Evolutionary conservation across 768 basidiomycete species (phyloP).

Genomic region (Amanita molliuscula): DNA sequence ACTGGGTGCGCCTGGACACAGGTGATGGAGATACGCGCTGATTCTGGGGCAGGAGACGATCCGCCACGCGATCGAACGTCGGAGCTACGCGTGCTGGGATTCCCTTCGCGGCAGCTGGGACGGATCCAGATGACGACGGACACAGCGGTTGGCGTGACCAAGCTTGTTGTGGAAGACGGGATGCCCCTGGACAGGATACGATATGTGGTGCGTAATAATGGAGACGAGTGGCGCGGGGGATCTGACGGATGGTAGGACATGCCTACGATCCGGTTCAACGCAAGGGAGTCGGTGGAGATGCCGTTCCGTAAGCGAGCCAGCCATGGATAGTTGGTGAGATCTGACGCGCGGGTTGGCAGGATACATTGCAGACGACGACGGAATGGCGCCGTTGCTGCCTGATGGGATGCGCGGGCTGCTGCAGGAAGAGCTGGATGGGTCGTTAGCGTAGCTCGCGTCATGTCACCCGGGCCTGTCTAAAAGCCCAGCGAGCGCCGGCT

Average conservation of each 20-base stretch:
- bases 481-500: neutral
- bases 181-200: conserved; percentile 64
- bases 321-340: neutral
- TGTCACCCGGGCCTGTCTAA: neutral
- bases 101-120: conserved; percentile 79
- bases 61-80: conserved; percentile 90
- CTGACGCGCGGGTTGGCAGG: conserved; percentile 17
- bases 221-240: neutral
- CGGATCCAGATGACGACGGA: conserved; percentile 97
- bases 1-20: conserved; percentile 27
- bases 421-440: conserved; percentile 76
- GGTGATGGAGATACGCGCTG: neutral
- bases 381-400: conserved; percentile 66
- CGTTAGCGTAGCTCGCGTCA: conserved; percentile 28
- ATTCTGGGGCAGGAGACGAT: conserved; percentile 63
- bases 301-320: conserved; percentile 69
- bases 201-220: conserved; percentile 43
- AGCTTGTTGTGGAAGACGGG: conserved; percentile 69
- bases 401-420: conserved; percentile 85
- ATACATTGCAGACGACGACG: conserved; percentile 30
- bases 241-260: conserved; percentile 45
- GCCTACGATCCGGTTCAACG: conserved; percentile 84
- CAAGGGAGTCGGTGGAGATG: conserved; percentile 93
- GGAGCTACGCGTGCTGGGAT: conserved; percentile 79
- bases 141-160: conserved; percentile 89